These are phyloP conservation scores for Lecanicillium sp. DNA, from an alignment of 2,329 filamentous ascomycete genomes.

Conservation along the genomic window DNA sequence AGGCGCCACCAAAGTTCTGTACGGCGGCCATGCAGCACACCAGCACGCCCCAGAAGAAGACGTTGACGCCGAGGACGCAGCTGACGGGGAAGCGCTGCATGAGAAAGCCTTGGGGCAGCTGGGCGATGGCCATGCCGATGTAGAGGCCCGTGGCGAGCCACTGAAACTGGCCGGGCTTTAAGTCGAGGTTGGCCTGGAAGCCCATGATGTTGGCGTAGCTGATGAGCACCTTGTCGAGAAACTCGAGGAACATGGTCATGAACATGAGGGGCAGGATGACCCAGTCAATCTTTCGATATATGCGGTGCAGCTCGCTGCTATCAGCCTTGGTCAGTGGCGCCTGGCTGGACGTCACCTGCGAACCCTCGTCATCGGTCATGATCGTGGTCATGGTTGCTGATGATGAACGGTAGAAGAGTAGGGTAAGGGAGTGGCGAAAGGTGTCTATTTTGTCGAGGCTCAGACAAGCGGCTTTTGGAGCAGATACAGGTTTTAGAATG, in stretches of 20 bases:
- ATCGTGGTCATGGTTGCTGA: neutral
- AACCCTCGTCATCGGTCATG: neutral
- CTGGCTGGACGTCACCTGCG: neutral
- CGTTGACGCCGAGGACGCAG: constrained; percentile 28
- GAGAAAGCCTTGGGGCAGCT: constrained; percentile 25
- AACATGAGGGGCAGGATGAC: constrained; percentile 23
- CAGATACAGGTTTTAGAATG: too few species aligned
- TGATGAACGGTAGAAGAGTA: neutral
- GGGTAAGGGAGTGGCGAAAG: too few species aligned
- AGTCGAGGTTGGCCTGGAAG: constrained; percentile 23
- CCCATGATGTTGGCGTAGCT: constrained; percentile 27
- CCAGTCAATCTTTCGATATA: constrained; percentile 22
- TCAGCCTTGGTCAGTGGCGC: neutral
- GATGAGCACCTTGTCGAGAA: constrained; percentile 24
- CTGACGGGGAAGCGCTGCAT: constrained; percentile 30
- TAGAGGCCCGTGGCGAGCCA: constrained; percentile 28
- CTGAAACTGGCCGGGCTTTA: constrained; percentile 27
- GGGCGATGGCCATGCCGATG: constrained; percentile 24
- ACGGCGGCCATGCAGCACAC: constrained; percentile 39
- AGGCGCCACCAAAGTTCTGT: constrained; percentile 35
- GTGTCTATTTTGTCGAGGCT: too few species aligned
- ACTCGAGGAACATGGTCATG: constrained; percentile 23
- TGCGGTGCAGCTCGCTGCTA: constrained; percentile 8
- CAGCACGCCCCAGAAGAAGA: constrained; percentile 30
- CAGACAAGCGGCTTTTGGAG: too few species aligned